phyloP scores from a whole-genome alignment of 2,329 filamentous ascomycete species.

The Claviceps purpurea region DNA sequence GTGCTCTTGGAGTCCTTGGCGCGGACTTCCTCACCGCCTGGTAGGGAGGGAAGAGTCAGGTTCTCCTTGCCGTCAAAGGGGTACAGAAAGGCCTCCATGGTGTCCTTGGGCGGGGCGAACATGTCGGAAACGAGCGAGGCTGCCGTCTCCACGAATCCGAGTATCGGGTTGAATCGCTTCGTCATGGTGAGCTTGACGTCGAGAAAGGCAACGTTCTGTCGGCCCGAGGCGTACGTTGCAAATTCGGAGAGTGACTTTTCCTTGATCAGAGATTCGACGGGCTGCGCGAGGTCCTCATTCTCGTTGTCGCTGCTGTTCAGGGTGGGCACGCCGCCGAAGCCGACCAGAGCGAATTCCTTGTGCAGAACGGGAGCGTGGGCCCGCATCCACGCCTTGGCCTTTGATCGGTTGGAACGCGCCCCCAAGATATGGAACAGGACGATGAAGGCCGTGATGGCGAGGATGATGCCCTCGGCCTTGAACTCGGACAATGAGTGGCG shows the following conservation, averaged over 20 bases:
- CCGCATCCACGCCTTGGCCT: constrained; percentile 67
- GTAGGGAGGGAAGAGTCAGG: constrained; percentile 54
- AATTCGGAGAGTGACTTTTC: constrained; percentile 85
- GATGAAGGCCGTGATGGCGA: constrained; percentile 61
- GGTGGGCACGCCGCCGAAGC: constrained; percentile 50
- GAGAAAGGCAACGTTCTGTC: constrained; percentile 83
- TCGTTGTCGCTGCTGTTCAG: constrained; percentile 19
- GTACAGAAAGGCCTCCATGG: constrained; percentile 65
- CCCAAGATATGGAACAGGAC: constrained; percentile 72
- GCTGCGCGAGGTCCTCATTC: constrained; percentile 19
- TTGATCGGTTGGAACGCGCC: constrained; percentile 62
- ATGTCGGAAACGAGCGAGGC: constrained; percentile 71
- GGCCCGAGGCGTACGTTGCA: constrained; percentile 74
- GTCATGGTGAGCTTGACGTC: constrained; percentile 71
- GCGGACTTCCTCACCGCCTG: constrained; percentile 41
- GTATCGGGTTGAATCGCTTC: constrained; percentile 75
- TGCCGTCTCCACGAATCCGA: constrained; percentile 46
- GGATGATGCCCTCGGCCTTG: constrained; percentile 70
- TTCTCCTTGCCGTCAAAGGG: constrained; percentile 87
- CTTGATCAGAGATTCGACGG: constrained; percentile 44
- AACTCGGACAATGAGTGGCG: constrained; percentile 76
- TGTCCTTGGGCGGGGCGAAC: constrained; percentile 55
- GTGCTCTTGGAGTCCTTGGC: constrained; percentile 48
- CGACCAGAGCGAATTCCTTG: constrained; percentile 76
- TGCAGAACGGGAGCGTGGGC: constrained; percentile 59